Evolutionary conservation across 192 early-diverging fungal species (phyloP).

Genomic region (Physocladia obscura): DNA sequence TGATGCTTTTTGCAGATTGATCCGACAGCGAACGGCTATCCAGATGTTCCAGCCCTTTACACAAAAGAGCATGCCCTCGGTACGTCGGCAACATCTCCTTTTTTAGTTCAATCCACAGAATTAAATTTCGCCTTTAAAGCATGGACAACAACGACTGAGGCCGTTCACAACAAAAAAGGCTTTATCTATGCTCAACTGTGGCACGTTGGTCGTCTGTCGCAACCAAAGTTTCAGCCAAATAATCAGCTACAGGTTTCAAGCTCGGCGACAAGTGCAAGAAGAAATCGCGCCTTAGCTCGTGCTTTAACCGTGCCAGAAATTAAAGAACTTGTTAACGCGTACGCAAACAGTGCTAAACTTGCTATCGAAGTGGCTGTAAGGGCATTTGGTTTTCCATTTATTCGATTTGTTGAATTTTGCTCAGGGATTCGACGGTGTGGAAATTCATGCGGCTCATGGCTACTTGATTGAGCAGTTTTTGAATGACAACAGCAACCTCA

Average conservation of each 20-base stretch:
- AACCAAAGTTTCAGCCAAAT: slow-evolving; percentile 33
- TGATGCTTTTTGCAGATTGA: background rate
- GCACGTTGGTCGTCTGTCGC: slow-evolving; percentile 47
- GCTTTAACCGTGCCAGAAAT: slow-evolving; percentile 71
- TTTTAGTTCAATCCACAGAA: background rate
- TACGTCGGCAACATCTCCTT: no score
- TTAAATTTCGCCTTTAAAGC: background rate
- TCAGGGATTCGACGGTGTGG: slow-evolving; percentile 36
- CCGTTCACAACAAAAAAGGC: slow-evolving; percentile 55
- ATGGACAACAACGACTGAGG: slow-evolving; percentile 59
- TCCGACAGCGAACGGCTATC: slow-evolving; percentile 32
- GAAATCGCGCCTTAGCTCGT: slow-evolving; percentile 42
- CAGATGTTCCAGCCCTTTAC: slow-evolving; percentile 22
- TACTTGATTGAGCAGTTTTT: slow-evolving; percentile 83
- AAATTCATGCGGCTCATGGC: slow-evolving; percentile 71
- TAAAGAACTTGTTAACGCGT: slow-evolving; percentile 58
- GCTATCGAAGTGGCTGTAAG: slow-evolving; percentile 17
- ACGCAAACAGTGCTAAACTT: slow-evolving; percentile 29
- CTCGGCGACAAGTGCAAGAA: slow-evolving; percentile 23
- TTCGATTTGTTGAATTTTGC: slow-evolving; percentile 18
- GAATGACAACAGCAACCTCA: slow-evolving; percentile 75
- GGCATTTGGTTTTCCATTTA: background rate
- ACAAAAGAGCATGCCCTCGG: slow-evolving; percentile 6
- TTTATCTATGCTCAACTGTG: slow-evolving; percentile 62
- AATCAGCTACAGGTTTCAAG: slow-evolving; percentile 40